These are phyloP conservation scores for Chlorella variabilis DNA, from an alignment of 163 green algal species.

Conservation along the genomic window DNA sequence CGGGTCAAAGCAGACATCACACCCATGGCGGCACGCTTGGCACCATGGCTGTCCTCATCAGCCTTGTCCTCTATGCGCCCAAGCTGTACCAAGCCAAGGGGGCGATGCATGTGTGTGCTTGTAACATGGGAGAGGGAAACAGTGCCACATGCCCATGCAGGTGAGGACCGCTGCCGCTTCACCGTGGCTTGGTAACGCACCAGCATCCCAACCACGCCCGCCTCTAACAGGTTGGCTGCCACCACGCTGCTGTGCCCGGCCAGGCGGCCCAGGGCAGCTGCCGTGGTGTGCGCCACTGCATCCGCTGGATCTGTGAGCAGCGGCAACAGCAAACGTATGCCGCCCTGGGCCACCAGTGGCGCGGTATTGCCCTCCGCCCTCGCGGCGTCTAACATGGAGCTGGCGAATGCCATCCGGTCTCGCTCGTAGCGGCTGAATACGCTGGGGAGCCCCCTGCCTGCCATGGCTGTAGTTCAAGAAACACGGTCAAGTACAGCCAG, in stretches of 20 bases:
- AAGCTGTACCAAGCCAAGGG: conserved; percentile 53
- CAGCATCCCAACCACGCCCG: conserved; percentile 67
- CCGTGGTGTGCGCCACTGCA: conserved; percentile 85
- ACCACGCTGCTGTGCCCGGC: conserved; percentile 87
- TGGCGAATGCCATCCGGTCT: conserved; percentile 12
- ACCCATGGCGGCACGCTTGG: conserved; percentile 80
- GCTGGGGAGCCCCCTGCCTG: not conserved
- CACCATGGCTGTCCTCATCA: conserved; percentile 38
- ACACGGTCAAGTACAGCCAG: too few species aligned
- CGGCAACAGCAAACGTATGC: conserved; percentile 4
- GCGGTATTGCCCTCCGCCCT: conserved; percentile 18
- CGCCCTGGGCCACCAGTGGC: not conserved
- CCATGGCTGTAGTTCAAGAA: conserved; percentile 15
- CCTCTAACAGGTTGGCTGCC: conserved; percentile 82
- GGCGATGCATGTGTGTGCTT: too few species aligned
- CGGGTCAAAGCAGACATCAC: conserved; percentile 85
- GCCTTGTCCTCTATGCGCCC: conserved; percentile 17
- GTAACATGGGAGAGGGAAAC: too few species aligned
- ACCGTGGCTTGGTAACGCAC: conserved; percentile 57
- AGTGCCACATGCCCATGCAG: too few species aligned
- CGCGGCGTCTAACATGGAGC: not conserved
- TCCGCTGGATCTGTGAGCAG: not conserved
- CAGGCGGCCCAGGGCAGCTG: conserved; percentile 83
- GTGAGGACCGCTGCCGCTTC: not conserved
- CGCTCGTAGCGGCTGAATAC: conserved; percentile 13